Evolutionary conservation across 2,329 filamentous ascomycete genomes (phyloP).

Genomic region (Diaporthe batatas): DNA sequence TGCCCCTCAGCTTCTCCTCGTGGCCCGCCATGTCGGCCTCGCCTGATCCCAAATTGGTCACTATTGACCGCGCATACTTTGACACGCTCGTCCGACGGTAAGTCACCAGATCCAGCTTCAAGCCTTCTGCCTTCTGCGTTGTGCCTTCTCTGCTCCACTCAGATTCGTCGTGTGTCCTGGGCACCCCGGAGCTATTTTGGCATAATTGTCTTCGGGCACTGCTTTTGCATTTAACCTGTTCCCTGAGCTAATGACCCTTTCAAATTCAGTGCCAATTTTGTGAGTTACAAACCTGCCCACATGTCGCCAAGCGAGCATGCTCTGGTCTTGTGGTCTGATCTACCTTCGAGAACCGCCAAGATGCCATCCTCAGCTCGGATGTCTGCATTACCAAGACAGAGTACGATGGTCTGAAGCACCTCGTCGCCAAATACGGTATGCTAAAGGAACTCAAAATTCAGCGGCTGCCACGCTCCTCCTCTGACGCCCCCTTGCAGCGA

Average conservation of each 20-base stretch:
- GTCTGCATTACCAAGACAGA: constrained; percentile 72
- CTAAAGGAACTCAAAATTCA: constrained; percentile 26
- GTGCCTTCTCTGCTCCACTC: background rate
- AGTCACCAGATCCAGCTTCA: constrained; percentile 45
- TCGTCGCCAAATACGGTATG: constrained; percentile 68
- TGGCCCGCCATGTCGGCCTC: constrained; percentile 35
- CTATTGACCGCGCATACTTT: constrained; percentile 71
- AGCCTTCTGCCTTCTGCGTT: background rate
- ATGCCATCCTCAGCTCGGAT: constrained; percentile 53
- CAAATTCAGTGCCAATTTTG: constrained; percentile 59
- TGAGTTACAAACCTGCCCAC: constrained; percentile 51
- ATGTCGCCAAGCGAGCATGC: constrained; percentile 25
- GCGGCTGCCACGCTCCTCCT: constrained; percentile 38
- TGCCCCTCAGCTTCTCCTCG: constrained; percentile 1
- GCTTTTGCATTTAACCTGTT: constrained; percentile 5
- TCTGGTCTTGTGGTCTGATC: constrained; percentile 34
- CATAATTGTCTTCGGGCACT: constrained; percentile 28
- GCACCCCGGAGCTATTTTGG: background rate
- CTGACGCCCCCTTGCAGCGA: constrained; percentile 50
- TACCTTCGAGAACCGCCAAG: constrained; percentile 41
- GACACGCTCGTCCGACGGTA: constrained; percentile 73
- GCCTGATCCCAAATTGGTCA: constrained; percentile 55
- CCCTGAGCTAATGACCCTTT: constrained; percentile 2
- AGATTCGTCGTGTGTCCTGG: background rate
- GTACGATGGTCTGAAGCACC: constrained; percentile 69